These are phyloP conservation scores for Tylopilus sp. DNA, from an alignment of 1,284 basidiomycete genomes.

Conservation along the genomic window DNA sequence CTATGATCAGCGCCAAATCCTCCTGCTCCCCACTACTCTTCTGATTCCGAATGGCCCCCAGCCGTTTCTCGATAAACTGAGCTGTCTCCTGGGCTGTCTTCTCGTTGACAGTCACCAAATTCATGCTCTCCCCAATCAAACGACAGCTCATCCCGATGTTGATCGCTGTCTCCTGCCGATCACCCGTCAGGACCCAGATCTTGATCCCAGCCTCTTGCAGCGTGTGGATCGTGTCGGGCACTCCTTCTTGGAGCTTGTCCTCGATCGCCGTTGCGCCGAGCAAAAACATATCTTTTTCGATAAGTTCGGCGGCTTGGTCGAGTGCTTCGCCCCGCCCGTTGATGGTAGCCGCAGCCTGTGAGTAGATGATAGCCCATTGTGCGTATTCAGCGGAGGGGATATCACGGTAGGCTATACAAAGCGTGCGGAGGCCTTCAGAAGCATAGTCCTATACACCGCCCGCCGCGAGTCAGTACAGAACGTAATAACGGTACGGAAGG, in stretches of 20 bases:
- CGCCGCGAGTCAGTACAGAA: background rate
- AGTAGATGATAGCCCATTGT: slow-evolving; percentile 85
- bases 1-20: slow-evolving; percentile 92
- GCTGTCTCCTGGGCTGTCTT: slow-evolving; percentile 77
- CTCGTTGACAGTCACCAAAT: slow-evolving; percentile 94
- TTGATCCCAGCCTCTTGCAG: slow-evolving; percentile 98
- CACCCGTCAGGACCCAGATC: slow-evolving; percentile 98
- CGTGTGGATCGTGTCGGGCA: slow-evolving; percentile 97
- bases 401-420: slow-evolving; percentile 94
- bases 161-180: slow-evolving; percentile 98
- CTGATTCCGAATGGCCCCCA: slow-evolving; percentile 91
- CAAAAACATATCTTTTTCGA: slow-evolving; percentile 90
- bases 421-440: slow-evolving; percentile 91
- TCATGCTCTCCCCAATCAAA: slow-evolving; percentile 97
- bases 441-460: slow-evolving; percentile 68
- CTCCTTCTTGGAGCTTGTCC: slow-evolving; percentile 97
- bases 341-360: slow-evolving; percentile 89
- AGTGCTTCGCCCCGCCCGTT: slow-evolving; percentile 90
- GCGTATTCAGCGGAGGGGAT: slow-evolving; percentile 86
- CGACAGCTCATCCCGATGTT: slow-evolving; percentile 98
- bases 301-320: slow-evolving; percentile 91
- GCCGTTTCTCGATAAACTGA: slow-evolving; percentile 82
- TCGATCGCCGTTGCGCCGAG: slow-evolving; percentile 98
- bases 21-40: slow-evolving; percentile 86
- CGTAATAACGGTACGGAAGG: background rate